Percentiles rank a stretch among this genome's conserved stretches.
Evolutionary conservation across 2,329 filamentous ascomycete species (phyloP).

Genomic region (Neoarthrinium moseri): DNA sequence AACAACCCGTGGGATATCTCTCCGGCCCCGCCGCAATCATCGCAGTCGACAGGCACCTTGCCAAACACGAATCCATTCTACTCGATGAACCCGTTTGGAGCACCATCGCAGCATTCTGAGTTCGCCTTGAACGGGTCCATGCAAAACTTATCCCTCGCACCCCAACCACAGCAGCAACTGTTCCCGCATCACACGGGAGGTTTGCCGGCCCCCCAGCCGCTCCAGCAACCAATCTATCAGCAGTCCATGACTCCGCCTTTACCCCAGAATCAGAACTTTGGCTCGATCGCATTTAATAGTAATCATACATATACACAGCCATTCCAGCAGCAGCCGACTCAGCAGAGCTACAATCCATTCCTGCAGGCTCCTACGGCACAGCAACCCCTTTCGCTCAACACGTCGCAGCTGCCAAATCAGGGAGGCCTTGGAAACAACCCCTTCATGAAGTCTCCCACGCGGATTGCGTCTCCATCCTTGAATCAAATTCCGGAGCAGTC

Average conservation of each 20-base stretch:
- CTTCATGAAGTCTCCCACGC: slow-evolving; percentile 29
- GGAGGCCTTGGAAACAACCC: slow-evolving; percentile 26
- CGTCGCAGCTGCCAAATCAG: slow-evolving; percentile 23
- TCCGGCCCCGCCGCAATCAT: slow-evolving; percentile 56
- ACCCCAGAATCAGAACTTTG: slow-evolving; percentile 40
- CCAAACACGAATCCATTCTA: slow-evolving; percentile 58
- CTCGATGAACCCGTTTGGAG: slow-evolving; percentile 70
- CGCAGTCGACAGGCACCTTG: slow-evolving; percentile 63
- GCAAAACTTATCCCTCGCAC: slow-evolving; percentile 69
- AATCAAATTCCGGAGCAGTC: slow-evolving; percentile 34
- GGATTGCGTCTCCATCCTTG: slow-evolving; percentile 26
- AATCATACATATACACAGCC: slow-evolving; percentile 38
- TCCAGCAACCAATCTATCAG: slow-evolving; percentile 40
- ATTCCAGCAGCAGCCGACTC: slow-evolving; percentile 27
- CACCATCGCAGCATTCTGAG: slow-evolving; percentile 41
- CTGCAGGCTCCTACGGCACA: slow-evolving; percentile 35
- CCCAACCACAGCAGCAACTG: slow-evolving; percentile 38
- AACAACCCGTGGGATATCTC: slow-evolving; percentile 68
- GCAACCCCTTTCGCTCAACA: slow-evolving; percentile 25
- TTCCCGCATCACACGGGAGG: slow-evolving; percentile 78
- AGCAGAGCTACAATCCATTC: slow-evolving; percentile 53
- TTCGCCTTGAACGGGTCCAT: slow-evolving; percentile 65
- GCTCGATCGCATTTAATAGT: slow-evolving; percentile 37
- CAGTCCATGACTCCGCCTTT: slow-evolving; percentile 43
- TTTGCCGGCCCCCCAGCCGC: slow-evolving; percentile 39